These are phyloP conservation scores for Tephrocybe sp. DNA, from an alignment of 768 basidiomycete species.

Conservation along the genomic window DNA sequence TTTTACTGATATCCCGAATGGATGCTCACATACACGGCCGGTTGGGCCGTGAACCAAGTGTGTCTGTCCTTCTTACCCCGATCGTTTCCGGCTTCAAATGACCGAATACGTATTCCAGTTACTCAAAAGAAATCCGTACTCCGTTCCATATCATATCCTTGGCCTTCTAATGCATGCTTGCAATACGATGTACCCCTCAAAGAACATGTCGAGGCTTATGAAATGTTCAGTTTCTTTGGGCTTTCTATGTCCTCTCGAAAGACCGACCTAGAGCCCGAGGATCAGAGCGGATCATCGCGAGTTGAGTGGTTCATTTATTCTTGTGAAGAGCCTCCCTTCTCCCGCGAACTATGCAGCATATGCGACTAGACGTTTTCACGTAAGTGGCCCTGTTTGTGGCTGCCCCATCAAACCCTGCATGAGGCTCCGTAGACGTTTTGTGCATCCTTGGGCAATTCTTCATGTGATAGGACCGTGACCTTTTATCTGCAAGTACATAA, in stretches of 20 bases:
- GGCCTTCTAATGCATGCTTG: background rate
- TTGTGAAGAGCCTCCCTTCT: conserved; percentile 9
- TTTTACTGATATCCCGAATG: background rate
- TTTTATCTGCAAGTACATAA: too few relatives aligned
- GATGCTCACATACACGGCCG: background rate
- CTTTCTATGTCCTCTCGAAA: background rate
- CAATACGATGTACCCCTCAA: background rate
- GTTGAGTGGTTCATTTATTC: conserved; percentile 2
- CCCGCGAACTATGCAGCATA: conserved; percentile 12
- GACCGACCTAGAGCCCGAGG: conserved; percentile 4
- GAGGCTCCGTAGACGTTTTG: too few relatives aligned
- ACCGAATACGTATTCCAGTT: background rate
- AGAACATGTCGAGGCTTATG: conserved; percentile 1
- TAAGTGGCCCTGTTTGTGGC: background rate
- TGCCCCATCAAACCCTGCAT: too few relatives aligned
- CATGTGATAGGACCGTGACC: too few relatives aligned
- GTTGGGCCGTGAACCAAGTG: background rate
- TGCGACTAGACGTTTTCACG: background rate
- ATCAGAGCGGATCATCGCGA: conserved; percentile 4
- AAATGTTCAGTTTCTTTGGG: background rate
- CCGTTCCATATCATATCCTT: background rate
- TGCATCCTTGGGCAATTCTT: too few relatives aligned
- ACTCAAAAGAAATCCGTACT: background rate
- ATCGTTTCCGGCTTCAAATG: background rate
- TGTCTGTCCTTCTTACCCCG: background rate